A percentile compares a stretch with the other conserved stretches of the same genome.
phyloP scores from a whole-genome alignment of 148 eudicot species.

The Vaccinium vitisidaea region DNA sequence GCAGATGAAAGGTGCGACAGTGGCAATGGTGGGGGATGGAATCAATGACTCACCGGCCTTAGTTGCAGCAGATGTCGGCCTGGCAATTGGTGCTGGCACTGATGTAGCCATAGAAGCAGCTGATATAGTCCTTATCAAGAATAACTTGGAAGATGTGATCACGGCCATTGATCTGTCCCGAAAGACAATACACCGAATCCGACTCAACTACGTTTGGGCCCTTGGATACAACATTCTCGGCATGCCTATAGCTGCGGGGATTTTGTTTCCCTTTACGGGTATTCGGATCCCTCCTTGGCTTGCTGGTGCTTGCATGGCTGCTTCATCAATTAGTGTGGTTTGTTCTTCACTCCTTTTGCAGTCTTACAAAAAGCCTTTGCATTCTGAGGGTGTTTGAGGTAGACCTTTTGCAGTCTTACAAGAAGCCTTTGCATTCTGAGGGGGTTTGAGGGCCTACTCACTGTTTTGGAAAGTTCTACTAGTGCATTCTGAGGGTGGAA shows the following conservation, averaged over 20 bases:
- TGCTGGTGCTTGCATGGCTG: constrained; percentile 99
- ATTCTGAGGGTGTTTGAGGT: constrained; percentile 3
- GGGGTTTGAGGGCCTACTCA: too few species aligned
- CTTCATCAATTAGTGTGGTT: constrained; percentile 88
- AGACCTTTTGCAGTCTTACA: constrained; percentile 82
- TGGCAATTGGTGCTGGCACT: constrained; percentile 99
- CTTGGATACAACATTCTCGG: constrained; percentile 91
- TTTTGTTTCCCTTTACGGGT: constrained; percentile 78
- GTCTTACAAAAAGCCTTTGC: constrained; percentile 84
- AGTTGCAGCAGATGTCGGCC: constrained; percentile 92
- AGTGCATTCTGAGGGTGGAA: too few species aligned
- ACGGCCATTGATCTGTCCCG: constrained; percentile 91
- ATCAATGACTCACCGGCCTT: constrained; percentile 96
- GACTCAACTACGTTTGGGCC: constrained; percentile 94
- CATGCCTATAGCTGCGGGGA: constrained; percentile 90
- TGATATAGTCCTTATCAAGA: constrained; percentile 83
- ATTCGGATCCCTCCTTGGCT: constrained; percentile 95
- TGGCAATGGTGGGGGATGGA: constrained; percentile 99
- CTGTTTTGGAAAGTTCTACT: too few species aligned
- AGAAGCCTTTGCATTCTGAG: constrained; percentile 59
- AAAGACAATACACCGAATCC: constrained; percentile 76
- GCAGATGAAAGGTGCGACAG: constrained; percentile 68
- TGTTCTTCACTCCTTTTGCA: constrained; percentile 92
- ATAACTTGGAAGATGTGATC: constrained; percentile 85
- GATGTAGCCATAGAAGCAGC: constrained; percentile 98